Evolutionary conservation across 768 basidiomycete genomes (phyloP).

Genomic region (Lactifluus hygrophoroides): DNA sequence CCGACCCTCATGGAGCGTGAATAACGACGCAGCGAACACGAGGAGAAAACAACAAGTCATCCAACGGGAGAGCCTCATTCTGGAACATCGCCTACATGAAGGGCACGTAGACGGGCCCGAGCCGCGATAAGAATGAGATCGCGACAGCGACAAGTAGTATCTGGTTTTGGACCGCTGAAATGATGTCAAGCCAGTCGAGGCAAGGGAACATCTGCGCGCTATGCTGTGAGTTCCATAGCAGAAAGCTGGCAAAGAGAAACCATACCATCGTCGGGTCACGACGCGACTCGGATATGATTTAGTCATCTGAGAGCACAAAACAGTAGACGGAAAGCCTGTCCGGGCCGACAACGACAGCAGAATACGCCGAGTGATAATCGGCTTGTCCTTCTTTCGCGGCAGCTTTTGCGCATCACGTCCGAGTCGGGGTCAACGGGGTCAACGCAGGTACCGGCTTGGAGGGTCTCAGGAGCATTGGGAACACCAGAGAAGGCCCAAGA

Average conservation of each 20-base stretch:
- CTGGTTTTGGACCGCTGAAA: constrained; percentile 85
- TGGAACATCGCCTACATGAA: constrained; percentile 91
- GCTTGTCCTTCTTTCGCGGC: constrained; percentile 89
- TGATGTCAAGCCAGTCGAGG: constrained; percentile 94
- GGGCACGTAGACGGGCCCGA: constrained; percentile 83
- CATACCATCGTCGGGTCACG: constrained; percentile 95
- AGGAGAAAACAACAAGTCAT: constrained; percentile 70
- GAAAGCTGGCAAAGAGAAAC: background rate
- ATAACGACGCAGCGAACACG: constrained; percentile 53
- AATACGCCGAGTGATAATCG: constrained; percentile 70
- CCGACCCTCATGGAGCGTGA: constrained; percentile 68
- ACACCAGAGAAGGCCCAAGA: background rate
- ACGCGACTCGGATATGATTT: constrained; percentile 57
- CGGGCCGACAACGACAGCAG: constrained; percentile 79
- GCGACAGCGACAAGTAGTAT: constrained; percentile 88
- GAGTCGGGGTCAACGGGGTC: constrained; percentile 92
- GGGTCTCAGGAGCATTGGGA: constrained; percentile 47
- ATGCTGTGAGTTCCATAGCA: background rate
- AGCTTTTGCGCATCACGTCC: constrained; percentile 89
- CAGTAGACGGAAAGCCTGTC: constrained; percentile 84
- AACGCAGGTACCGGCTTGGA: constrained; percentile 91
- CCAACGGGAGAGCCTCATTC: constrained; percentile 64
- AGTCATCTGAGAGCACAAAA: constrained; percentile 72
- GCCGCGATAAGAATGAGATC: constrained; percentile 75
- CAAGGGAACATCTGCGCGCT: constrained; percentile 81